phyloP scores from a whole-genome alignment of 2,329 filamentous ascomycete species.

The Pseudocercospora fuligena region DNA sequence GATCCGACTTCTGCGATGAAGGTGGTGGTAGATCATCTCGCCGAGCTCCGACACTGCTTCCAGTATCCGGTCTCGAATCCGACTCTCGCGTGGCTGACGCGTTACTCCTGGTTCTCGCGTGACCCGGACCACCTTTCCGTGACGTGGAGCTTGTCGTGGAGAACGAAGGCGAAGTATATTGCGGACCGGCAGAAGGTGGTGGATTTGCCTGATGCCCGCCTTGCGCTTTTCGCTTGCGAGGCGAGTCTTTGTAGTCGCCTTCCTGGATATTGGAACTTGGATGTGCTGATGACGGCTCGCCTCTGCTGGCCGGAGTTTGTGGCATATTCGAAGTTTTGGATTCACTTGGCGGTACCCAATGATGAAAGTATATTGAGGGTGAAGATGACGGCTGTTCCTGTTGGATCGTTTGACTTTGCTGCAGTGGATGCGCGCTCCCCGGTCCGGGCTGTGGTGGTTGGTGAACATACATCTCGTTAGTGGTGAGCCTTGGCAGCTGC shows the following conservation, averaged over 20 bases:
- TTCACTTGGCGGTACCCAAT: constrained; percentile 81
- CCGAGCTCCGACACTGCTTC: constrained; percentile 17
- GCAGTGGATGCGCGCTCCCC: constrained; percentile 46
- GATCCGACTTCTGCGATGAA: constrained; percentile 16
- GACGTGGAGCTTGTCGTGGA: constrained; percentile 61
- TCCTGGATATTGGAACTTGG: constrained; percentile 55
- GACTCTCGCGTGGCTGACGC: constrained; percentile 49
- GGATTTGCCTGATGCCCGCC: constrained; percentile 58
- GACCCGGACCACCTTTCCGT: constrained; percentile 63
- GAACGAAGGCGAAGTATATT: constrained; percentile 56
- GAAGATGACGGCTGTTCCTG: constrained; percentile 69
- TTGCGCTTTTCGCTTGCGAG: constrained; percentile 81
- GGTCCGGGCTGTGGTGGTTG: constrained; percentile 50
- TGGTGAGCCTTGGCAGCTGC: constrained; percentile 56
- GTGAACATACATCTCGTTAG: constrained; percentile 57
- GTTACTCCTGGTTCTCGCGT: constrained; percentile 70
- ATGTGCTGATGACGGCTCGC: constrained; percentile 55
- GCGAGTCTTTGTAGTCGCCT: constrained; percentile 72
- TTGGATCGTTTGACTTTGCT: constrained; percentile 56
- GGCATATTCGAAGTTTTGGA: constrained; percentile 63
- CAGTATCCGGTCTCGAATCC: constrained; percentile 30
- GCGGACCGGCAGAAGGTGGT: constrained; percentile 55
- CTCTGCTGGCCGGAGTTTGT: constrained; percentile 71
- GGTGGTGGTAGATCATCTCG: constrained; percentile 28
- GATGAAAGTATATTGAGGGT: constrained; percentile 84